Conservation (phyloP, 129 eudicot genomes). For the Saussurea involucrata region DNA sequence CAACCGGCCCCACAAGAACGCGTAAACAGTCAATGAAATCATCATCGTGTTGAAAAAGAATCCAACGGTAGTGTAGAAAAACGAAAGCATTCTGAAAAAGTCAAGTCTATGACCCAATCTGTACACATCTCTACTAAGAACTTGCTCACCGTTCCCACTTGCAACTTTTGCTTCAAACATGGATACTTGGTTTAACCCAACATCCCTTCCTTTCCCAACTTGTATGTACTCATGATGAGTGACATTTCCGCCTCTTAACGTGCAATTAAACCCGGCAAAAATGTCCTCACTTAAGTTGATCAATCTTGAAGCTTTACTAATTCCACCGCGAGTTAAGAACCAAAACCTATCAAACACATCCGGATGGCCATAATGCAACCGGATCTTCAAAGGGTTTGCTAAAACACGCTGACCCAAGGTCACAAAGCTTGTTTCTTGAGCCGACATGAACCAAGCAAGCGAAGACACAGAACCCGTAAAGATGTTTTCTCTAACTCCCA, state of each 20-base stretch:
- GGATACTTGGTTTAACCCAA: constrained; percentile 85
- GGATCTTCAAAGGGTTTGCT: constrained; percentile 85
- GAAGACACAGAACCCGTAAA: constrained; percentile 97
- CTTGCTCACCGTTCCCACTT: constrained; percentile 96
- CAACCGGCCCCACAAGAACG: constrained; percentile 91
- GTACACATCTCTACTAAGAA: constrained; percentile 91
- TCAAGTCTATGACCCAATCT: constrained; percentile 94
- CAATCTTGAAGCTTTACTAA: constrained; percentile 90
- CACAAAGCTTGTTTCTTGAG: constrained; percentile 96
- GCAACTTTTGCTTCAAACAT: constrained; percentile 99
- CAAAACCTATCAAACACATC: constrained; percentile 95
- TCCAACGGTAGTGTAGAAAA: constrained; percentile 93
- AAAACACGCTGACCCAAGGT: constrained; percentile 96
- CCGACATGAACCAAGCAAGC: constrained; percentile 98
- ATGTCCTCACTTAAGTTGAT: constrained; percentile 97
- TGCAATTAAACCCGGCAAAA: constrained; percentile 95
- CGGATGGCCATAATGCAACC: constrained; percentile 97
- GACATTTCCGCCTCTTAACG: constrained; percentile 90
- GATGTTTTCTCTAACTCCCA: constrained; percentile 92
- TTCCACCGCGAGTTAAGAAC: constrained; percentile 93
- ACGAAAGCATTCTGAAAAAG: constrained; percentile 91
- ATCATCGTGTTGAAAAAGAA: constrained; percentile 84
- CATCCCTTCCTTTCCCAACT: constrained; percentile 97
- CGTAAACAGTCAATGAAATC: constrained; percentile 83
- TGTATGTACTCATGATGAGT: constrained; percentile 95